Conservation (phyloP, 73 alveolate species). For the Breviolum minutum region DNA sequence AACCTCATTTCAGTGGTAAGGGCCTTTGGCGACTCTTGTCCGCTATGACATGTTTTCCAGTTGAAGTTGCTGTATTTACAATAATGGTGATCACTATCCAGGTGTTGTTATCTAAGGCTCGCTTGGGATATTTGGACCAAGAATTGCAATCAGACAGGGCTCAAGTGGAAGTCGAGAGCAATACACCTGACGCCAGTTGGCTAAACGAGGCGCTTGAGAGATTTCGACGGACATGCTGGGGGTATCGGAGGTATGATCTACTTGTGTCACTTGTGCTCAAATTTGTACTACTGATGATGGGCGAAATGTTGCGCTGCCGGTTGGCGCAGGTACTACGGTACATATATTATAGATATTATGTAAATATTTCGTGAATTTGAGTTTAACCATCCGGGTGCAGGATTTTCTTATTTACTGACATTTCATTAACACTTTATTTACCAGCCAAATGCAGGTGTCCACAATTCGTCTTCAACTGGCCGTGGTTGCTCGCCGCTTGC, state of each 20-base stretch:
- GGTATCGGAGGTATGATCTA: too few relatives aligned
- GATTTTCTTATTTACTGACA: too few relatives aligned
- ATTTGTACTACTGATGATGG: background rate
- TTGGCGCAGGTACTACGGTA: too few relatives aligned
- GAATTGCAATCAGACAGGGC: background rate
- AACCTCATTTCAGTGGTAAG: slow-evolving; percentile 66
- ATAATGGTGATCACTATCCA: background rate
- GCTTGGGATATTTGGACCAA: slow-evolving; percentile 23
- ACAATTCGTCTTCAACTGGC: slow-evolving; percentile 74
- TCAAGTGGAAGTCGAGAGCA: background rate
- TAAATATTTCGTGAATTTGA: too few relatives aligned
- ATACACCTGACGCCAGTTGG: slow-evolving; percentile 31
- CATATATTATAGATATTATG: too few relatives aligned
- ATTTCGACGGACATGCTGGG: too few relatives aligned
- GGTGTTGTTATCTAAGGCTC: background rate
- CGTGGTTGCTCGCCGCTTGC: slow-evolving; percentile 82
- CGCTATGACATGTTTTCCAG: background rate
- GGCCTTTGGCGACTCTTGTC: slow-evolving; percentile 39
- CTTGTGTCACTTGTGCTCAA: too few relatives aligned
- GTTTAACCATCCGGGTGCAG: too few relatives aligned
- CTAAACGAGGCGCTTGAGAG: background rate
- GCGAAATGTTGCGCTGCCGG: background rate
- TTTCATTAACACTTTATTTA: too few relatives aligned
- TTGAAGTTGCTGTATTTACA: background rate
- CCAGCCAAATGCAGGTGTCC: slow-evolving; percentile 21